Percentiles rank a stretch among this genome's conserved stretches.
Evolutionary conservation across 768 basidiomycete species (phyloP).

Genomic region (Amylocystis lapponica): DNA sequence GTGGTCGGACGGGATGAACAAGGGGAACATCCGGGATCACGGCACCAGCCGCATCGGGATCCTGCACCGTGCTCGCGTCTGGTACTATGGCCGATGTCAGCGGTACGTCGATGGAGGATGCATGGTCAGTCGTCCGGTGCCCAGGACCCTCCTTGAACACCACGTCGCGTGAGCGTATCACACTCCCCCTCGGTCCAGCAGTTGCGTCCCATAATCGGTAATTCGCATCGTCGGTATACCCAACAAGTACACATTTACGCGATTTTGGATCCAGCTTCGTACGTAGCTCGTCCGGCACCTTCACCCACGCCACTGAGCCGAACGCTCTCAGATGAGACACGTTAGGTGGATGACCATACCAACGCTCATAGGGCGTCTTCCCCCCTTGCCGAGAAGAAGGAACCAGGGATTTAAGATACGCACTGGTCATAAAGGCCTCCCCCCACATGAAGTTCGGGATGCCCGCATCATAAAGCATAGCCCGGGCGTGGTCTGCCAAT

Average conservation of each 20-base stretch:
- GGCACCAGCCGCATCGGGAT: too few species aligned
- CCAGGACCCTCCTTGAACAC: not conserved
- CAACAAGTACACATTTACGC: constrained; percentile 4
- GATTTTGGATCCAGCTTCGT: constrained; percentile 11
- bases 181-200: not conserved
- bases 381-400: not conserved
- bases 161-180: constrained; percentile 2
- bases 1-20: too few species aligned
- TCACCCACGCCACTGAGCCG: constrained; percentile 1
- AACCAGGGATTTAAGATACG: constrained; percentile 31
- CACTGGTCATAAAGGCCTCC: constrained; percentile 27
- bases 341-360: constrained; percentile 4
- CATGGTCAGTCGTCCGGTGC: too few species aligned
- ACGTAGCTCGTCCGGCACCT: too few species aligned
- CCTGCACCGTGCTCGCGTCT: too few species aligned
- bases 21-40: too few species aligned
- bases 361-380: constrained; percentile 11
- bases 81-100: too few species aligned
- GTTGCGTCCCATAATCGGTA: constrained; percentile 5
- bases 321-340: constrained; percentile 4
- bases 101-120: too few species aligned
- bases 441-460: constrained; percentile 36
- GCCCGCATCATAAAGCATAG: constrained; percentile 13
- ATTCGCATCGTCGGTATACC: constrained; percentile 5
- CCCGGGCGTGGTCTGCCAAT: not conserved